Evolutionary conservation across 1,284 basidiomycete species (phyloP).

Genomic region (Puccinia triticina): DNA sequence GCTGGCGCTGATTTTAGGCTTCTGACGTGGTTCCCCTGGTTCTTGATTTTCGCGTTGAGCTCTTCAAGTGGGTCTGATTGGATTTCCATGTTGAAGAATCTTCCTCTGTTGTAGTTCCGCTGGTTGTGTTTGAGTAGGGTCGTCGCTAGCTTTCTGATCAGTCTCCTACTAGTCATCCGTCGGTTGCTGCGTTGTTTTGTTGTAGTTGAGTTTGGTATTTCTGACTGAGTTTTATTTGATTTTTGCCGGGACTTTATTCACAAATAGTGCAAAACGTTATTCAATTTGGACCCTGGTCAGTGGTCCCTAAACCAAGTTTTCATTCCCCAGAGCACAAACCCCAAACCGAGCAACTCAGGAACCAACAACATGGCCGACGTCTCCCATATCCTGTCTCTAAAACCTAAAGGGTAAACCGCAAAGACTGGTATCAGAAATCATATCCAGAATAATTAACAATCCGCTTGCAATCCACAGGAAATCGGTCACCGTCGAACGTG

Average conservation of each 20-base stretch:
- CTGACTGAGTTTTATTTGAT: too few relatives aligned
- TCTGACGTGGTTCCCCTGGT: constrained; percentile 32
- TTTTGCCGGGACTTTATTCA: background rate
- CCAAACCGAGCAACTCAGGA: background rate
- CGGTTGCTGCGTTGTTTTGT: too few relatives aligned
- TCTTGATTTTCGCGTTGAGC: constrained; percentile 21
- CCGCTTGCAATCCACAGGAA: constrained; percentile 63
- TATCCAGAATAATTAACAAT: background rate
- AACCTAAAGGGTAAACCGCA: background rate
- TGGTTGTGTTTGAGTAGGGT: background rate
- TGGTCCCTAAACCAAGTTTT: too few relatives aligned
- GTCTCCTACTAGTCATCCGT: too few relatives aligned
- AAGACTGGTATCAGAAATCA: background rate
- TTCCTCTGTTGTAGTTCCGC: background rate
- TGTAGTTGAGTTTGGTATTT: too few relatives aligned
- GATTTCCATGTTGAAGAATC: background rate
- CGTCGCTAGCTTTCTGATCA: background rate
- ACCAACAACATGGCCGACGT: constrained; percentile 40
- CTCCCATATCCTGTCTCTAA: constrained; percentile 36
- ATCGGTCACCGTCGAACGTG: constrained; percentile 73
- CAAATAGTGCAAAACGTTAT: background rate
- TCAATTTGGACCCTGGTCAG: background rate
- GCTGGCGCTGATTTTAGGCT: constrained; percentile 19
- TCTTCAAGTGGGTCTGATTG: constrained; percentile 19
- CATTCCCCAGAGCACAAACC: too few relatives aligned